Evolutionary conservation across 2,329 filamentous ascomycete species (phyloP).

Genomic region (Clathrospora elynae): DNA sequence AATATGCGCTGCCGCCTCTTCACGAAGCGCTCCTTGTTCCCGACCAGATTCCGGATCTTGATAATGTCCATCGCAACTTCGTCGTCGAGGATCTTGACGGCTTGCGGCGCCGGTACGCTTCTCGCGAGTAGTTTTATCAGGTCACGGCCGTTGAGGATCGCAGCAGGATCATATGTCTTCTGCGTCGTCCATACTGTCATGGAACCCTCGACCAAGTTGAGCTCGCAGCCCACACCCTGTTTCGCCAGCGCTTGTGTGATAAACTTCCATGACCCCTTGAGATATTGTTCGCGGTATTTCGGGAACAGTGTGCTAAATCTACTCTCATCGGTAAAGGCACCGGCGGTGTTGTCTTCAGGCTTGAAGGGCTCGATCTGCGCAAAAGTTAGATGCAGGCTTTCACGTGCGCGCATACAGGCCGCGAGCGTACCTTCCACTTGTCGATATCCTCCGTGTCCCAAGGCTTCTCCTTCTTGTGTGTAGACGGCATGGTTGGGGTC

Average conservation of each 20-base stretch:
- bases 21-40: slow-evolving; percentile 93
- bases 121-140: slow-evolving; percentile 90
- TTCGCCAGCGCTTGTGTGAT: slow-evolving; percentile 88
- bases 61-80: slow-evolving; percentile 92
- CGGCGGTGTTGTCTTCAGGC: slow-evolving; percentile 80
- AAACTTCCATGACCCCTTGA: slow-evolving; percentile 91
- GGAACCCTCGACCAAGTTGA: slow-evolving; percentile 92
- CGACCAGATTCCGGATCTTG: slow-evolving; percentile 87
- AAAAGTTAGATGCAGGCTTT: slow-evolving; percentile 4
- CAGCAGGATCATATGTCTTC: slow-evolving; percentile 88
- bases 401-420: background rate
- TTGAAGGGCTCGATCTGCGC: slow-evolving; percentile 77
- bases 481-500: slow-evolving; percentile 73
- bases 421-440: slow-evolving; percentile 76
- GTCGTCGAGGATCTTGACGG: slow-evolving; percentile 92
- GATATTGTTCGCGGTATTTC: slow-evolving; percentile 93
- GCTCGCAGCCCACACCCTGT: slow-evolving; percentile 82
- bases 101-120: slow-evolving; percentile 84
- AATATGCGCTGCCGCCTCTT: slow-evolving; percentile 93
- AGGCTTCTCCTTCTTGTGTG: slow-evolving; percentile 75
- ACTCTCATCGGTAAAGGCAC: slow-evolving; percentile 90
- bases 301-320: slow-evolving; percentile 87
- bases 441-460: slow-evolving; percentile 95
- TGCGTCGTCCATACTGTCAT: slow-evolving; percentile 97
- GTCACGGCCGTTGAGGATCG: slow-evolving; percentile 91